phyloP scores from a whole-genome alignment of 2,329 filamentous ascomycete species.

The Escovopsis sp. region DNA sequence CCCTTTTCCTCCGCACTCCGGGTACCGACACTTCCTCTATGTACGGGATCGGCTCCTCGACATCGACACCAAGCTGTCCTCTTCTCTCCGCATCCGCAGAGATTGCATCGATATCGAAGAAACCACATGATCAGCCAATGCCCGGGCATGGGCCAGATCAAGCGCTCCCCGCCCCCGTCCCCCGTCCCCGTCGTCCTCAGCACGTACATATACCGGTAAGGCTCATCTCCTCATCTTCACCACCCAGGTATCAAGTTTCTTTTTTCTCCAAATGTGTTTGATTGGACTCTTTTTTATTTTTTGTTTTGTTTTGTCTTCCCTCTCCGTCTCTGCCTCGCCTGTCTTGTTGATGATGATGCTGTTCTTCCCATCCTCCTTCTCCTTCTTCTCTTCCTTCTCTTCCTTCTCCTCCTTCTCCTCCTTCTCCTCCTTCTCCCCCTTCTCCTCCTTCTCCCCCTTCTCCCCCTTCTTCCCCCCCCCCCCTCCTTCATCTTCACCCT shows the following conservation, averaged over 20 bases:
- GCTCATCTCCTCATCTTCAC: background rate
- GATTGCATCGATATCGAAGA: no score
- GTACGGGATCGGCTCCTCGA: no score
- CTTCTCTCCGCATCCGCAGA: no score
- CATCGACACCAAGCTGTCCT: no score
- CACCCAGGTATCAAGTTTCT: background rate
- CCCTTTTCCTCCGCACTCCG: background rate
- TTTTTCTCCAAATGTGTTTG: background rate
- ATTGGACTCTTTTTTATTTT: no score
- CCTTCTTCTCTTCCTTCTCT: background rate
- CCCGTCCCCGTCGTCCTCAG: no score
- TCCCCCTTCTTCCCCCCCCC: background rate
- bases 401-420: background rate
- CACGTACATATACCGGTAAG: no score
- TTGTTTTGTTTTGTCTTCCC: no score
- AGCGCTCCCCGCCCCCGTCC: no score
- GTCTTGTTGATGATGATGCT: background rate
- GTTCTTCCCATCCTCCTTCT: background rate
- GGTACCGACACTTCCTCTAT: background rate
- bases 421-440: background rate
- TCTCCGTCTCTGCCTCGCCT: no score
- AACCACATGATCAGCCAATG: no score
- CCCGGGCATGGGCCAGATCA: no score
- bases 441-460: background rate
- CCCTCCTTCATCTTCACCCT: background rate